Evolutionary conservation across 2,329 filamentous ascomycete genomes (phyloP).

Genomic region (Pestalotiopsis sp.): DNA sequence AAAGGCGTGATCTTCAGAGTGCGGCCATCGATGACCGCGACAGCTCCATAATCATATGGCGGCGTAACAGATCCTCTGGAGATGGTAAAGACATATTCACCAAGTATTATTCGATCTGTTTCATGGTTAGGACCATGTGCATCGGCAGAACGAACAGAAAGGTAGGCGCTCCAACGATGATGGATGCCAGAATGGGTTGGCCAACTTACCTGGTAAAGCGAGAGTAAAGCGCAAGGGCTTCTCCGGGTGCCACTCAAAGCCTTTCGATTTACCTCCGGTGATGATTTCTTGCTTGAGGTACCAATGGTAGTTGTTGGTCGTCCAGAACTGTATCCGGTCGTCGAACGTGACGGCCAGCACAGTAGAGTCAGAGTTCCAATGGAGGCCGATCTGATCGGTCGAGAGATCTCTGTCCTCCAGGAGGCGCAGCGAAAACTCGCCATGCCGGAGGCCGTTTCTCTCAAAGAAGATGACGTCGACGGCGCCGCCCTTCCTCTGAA

Average conservation of each 20-base stretch:
- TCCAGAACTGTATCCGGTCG: slow-evolving; percentile 88
- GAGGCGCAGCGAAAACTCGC: slow-evolving; percentile 81
- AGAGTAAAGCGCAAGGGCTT: slow-evolving; percentile 71
- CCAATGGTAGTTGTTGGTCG: slow-evolving; percentile 96
- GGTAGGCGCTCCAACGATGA: not conserved
- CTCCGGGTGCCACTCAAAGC: slow-evolving; percentile 81
- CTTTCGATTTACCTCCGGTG: slow-evolving; percentile 35
- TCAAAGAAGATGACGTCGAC: slow-evolving; percentile 94
- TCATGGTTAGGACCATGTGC: slow-evolving; percentile 12
- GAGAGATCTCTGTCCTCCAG: slow-evolving; percentile 58
- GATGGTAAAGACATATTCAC: slow-evolving; percentile 71
- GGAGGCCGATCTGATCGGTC: slow-evolving; percentile 64
- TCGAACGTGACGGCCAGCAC: slow-evolving; percentile 80
- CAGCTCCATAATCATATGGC: slow-evolving; percentile 76
- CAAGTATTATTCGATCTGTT: slow-evolving; percentile 52
- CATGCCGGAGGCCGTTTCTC: slow-evolving; percentile 94
- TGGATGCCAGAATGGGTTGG: not conserved
- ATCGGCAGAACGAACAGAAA: slow-evolving; percentile 9
- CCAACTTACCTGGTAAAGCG: slow-evolving; percentile 49
- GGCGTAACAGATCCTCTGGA: slow-evolving; percentile 69
- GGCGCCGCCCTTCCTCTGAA: slow-evolving; percentile 71
- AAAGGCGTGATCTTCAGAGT: slow-evolving; percentile 84
- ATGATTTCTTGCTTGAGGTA: slow-evolving; percentile 91
- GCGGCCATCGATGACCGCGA: slow-evolving; percentile 83
- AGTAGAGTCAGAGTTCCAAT: slow-evolving; percentile 92